Conservation (phyloP, 768 basidiomycete genomes). For the Infundibulicybe gibba region DNA sequence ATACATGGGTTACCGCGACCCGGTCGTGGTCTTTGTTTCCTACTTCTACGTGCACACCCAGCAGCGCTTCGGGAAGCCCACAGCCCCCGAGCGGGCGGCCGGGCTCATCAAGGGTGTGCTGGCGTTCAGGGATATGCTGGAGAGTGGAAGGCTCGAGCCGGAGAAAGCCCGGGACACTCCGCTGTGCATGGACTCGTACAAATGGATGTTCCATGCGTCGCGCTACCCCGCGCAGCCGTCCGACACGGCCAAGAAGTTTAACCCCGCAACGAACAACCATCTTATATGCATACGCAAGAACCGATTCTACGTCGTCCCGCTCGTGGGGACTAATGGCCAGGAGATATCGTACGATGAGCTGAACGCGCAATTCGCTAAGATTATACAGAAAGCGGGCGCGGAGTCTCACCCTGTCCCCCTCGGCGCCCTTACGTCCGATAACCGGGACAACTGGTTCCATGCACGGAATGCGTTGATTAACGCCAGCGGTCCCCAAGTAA, state of each 20-base stretch:
- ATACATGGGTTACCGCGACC: slow-evolving; percentile 84
- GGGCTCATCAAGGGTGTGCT: slow-evolving; percentile 81
- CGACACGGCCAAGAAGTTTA: slow-evolving; percentile 83
- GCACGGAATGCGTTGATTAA: slow-evolving; percentile 60
- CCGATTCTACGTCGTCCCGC: slow-evolving; percentile 81
- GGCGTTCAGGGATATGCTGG: slow-evolving; percentile 79
- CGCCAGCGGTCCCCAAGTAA: slow-evolving; percentile 40
- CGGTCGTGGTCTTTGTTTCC: slow-evolving; percentile 88
- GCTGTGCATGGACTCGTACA: slow-evolving; percentile 91
- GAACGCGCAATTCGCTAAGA: slow-evolving; percentile 71
- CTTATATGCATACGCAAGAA: slow-evolving; percentile 90
- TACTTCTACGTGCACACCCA: slow-evolving; percentile 92
- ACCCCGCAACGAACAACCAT: slow-evolving; percentile 73
- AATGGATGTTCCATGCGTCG: slow-evolving; percentile 94
- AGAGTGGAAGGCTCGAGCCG: slow-evolving; percentile 82
- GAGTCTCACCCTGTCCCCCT: slow-evolving; percentile 42
- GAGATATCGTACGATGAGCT: slow-evolving; percentile 80
- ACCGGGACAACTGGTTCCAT: slow-evolving; percentile 88
- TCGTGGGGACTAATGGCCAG: slow-evolving; percentile 56
- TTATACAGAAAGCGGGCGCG: slow-evolving; percentile 62
- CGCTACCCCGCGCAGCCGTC: slow-evolving; percentile 81
- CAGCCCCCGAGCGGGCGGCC: slow-evolving; percentile 74
- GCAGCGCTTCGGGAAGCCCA: slow-evolving; percentile 42
- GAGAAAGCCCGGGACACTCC: slow-evolving; percentile 79
- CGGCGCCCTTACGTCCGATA: slow-evolving; percentile 85